Evolutionary conservation across 139 green algal genomes (phyloP), one percentile per base, ranked within the genome.

Genomic region (Closterium sp.): DNA sequence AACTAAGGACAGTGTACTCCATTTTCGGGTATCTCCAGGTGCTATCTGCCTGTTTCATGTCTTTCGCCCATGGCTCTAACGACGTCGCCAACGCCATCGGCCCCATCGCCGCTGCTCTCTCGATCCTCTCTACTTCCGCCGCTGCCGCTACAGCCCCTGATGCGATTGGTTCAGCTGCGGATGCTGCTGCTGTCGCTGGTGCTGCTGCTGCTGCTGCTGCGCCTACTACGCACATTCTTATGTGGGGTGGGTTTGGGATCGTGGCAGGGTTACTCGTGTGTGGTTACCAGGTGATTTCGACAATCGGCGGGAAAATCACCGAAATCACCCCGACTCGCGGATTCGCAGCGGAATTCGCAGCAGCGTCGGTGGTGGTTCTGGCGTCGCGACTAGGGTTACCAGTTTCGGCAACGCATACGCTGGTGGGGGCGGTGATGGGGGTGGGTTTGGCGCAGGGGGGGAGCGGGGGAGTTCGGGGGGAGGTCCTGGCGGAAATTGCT

Each of bases 41-140:
- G 19, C 95, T 98, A 90, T 97, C 97, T 30, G 96, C 97, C 1
- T 96, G 93, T 87, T 96, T 94, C 36, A 96, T 97, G 85, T 96
- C 96, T 0, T 98, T 99, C 89, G 38, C 95, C 93, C 94, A 95
- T 93, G 88, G 94, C 30, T 34, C 91, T 2, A 95, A 93, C 84
- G 91, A 94, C 76, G 94, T 96, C 30, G 93, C 94, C 36, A 96
- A 96, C 90, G 89, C 93, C n/a, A 89, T 91, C 34, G 95, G 94
- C 88, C 95, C 96, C 21, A 96, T 97, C 92, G 94, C 95, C 34
- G 94, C 96, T 33, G 88, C 88, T 21, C 90, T 93, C 23, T 30
- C 84, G 32, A 88, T 88, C 34, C 84, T 88, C 84, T 43, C 34
- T 30, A 21, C 33, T 36, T 43, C 33, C 16, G 85, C 85, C 6